These are phyloP conservation scores for Fusarium hostae DNA, from an alignment of 2,329 filamentous ascomycete species.

Conservation along the genomic window DNA sequence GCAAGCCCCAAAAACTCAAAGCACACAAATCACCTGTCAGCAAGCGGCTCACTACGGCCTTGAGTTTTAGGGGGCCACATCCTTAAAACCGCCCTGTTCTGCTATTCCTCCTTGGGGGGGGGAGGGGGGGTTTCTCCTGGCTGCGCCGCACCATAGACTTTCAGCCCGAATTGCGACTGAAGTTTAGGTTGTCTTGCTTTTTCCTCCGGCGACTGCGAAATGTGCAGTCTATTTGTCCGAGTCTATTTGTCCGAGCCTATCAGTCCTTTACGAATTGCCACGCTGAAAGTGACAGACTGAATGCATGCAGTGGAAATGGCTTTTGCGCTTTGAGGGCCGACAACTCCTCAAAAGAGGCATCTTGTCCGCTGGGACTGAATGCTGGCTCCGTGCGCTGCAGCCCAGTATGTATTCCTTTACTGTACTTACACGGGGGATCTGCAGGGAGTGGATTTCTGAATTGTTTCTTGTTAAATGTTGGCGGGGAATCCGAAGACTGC, in stretches of 20 bases:
- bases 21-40: constrained; percentile 23
- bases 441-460: constrained; percentile 4
- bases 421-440: constrained; percentile 16
- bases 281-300: background rate
- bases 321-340: background rate
- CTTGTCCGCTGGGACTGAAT: background rate
- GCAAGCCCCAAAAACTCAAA: constrained; percentile 31
- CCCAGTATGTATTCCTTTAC: background rate
- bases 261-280: constrained; percentile 1
- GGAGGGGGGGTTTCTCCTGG: constrained; percentile 5
- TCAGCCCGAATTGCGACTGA: constrained; percentile 6
- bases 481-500: constrained; percentile 20
- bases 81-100: constrained; percentile 7
- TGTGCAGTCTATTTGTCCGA: background rate
- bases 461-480: constrained; percentile 6
- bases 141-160: constrained; percentile 24
- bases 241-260: background rate
- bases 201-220: constrained; percentile 4
- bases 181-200: constrained; percentile 15
- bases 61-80: background rate
- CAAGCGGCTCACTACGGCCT: constrained; percentile 8
- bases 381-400: background rate
- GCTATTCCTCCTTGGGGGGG: background rate
- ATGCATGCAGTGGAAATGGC: background rate
- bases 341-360: constrained; percentile 1